Percentiles rank a stretch among this genome's conserved stretches.
phyloP scores from a whole-genome alignment of 2,329 filamentous ascomycete genomes.

The Amauroascus niger region DNA sequence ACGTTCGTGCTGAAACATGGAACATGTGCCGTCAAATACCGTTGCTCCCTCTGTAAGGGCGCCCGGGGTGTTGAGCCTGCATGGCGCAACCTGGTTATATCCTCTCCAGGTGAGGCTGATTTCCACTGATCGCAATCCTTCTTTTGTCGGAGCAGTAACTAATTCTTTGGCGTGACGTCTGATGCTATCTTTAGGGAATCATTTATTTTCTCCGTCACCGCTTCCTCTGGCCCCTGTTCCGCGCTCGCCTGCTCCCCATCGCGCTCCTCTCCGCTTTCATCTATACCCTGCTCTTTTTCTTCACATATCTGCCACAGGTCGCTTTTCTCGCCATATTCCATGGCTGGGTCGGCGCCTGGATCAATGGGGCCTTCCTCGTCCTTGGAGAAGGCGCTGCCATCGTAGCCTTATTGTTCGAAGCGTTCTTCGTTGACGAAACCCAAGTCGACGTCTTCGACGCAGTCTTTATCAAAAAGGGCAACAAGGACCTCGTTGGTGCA shows the following conservation, averaged over 20 bases:
- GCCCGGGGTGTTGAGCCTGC: constrained; percentile 21
- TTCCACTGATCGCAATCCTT: too few species aligned
- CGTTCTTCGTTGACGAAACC: constrained; percentile 70
- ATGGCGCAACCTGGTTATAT: constrained; percentile 39
- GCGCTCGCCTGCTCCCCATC: constrained; percentile 66
- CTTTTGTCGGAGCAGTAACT: neutral
- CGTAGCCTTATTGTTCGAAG: constrained; percentile 60
- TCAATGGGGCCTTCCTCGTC: constrained; percentile 78
- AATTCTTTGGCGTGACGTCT: neutral
- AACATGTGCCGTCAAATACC: neutral
- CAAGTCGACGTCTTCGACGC: constrained; percentile 78
- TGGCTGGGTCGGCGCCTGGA: constrained; percentile 66
- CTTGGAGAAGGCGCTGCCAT: constrained; percentile 57
- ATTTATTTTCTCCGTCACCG: constrained; percentile 69
- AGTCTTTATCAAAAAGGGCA: constrained; percentile 56
- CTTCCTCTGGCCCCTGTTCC: constrained; percentile 73
- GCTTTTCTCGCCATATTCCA: constrained; percentile 86
- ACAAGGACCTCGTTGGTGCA: constrained; percentile 57
- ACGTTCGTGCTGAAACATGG: neutral
- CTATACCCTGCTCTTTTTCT: constrained; percentile 76
- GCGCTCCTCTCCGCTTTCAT: constrained; percentile 73
- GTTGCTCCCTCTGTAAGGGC: constrained; percentile 2
- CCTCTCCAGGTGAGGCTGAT: constrained; percentile 36
- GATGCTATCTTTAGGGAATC: constrained; percentile 51
- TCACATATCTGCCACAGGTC: constrained; percentile 79